Evolutionary conservation across 1,284 basidiomycete genomes (phyloP), one percentile per base, ranked within the genome.

Genomic region (Neolentinus lepideus): DNA sequence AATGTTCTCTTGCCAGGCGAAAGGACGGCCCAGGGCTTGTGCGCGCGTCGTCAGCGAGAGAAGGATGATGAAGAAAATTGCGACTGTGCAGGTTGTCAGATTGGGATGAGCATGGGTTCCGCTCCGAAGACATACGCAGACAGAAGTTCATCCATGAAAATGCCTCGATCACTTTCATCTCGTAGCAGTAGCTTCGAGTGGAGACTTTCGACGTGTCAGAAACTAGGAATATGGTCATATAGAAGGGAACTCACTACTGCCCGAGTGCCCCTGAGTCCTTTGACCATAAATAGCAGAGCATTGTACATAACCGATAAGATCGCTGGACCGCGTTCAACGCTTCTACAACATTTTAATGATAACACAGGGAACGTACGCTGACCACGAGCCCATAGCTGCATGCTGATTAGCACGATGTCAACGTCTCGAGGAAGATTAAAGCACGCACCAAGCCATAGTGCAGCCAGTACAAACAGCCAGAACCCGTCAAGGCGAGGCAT

Each of bases 141-240:
- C 74, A 73, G 63, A 90, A 90, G 54, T 80, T 71, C 64, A 80
- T 75, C 88, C 89, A 91, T 0, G 88, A 90, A 66, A 90, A 83
- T 1, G 85, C 87, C 61, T 89, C 79, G 36, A 88, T 76, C 54
- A 84, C 81, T 67, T 85, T 88, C 82, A 89, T 87, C 64, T 89
- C 79, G 66, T 88, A 85, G 66, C 88, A 91, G 60, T 79, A 89
- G 22, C 71, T 66, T 61, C 72, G 72, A 2, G 70, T 69, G 52
- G 77, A 78, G 58, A 82, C 88, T 91, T 54, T n/a, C 52, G 53
- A 52, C 43, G 48, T 29, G 45, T 51, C 47, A 45, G 22, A 24
- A 43, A 51, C 16, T 55, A 48, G 54, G 38, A 22, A 60, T 55
- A 47, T 24, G 52, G 33, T 52, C 24, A 35, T 26, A 54, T 35